A percentile compares a stretch with the other conserved stretches of the same genome.
phyloP scores from a whole-genome alignment of 768 basidiomycete genomes.

The Myochromella boudieri region DNA sequence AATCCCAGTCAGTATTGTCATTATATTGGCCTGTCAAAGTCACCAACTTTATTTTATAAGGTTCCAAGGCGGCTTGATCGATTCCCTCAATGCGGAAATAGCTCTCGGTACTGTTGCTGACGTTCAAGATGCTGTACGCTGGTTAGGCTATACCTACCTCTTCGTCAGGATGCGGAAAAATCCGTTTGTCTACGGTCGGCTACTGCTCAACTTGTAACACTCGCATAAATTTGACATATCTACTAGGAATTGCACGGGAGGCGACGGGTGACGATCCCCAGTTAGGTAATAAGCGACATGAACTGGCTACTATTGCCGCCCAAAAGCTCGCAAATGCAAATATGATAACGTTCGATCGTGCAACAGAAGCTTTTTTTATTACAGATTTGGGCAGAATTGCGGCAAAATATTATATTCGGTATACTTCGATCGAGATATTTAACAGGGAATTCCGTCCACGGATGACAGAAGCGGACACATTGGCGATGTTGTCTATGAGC shows the following conservation, averaged over 20 bases:
- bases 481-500: slow-evolving; percentile 83
- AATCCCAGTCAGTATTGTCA: slow-evolving; percentile 72
- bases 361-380: slow-evolving; percentile 58
- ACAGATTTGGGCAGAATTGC: slow-evolving; percentile 97
- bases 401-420: slow-evolving; percentile 92
- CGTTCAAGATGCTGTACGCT: slow-evolving; percentile 82
- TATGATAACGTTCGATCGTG: slow-evolving; percentile 80
- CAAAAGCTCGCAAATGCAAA: slow-evolving; percentile 60
- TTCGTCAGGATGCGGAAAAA: slow-evolving; percentile 94
- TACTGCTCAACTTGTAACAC: not conserved
- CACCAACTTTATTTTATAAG: slow-evolving; percentile 28
- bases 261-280: slow-evolving; percentile 68
- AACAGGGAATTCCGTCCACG: slow-evolving; percentile 70
- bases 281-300: slow-evolving; percentile 66
- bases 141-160: slow-evolving; percentile 97
- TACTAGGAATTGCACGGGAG: slow-evolving; percentile 71
- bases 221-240: slow-evolving; percentile 7
- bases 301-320: slow-evolving; percentile 69
- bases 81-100: slow-evolving; percentile 94
- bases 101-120: slow-evolving; percentile 92
- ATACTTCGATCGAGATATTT: slow-evolving; percentile 86
- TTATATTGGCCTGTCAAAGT: not conserved
- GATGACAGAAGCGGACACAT: slow-evolving; percentile 93
- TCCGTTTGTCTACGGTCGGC: slow-evolving; percentile 79
- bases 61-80: slow-evolving; percentile 83